A percentile compares a stretch with the other conserved stretches of the same genome.
Conservation (phyloP, 495 filamentous ascomycete genomes). For the Aspergillus cristatus region DNA sequence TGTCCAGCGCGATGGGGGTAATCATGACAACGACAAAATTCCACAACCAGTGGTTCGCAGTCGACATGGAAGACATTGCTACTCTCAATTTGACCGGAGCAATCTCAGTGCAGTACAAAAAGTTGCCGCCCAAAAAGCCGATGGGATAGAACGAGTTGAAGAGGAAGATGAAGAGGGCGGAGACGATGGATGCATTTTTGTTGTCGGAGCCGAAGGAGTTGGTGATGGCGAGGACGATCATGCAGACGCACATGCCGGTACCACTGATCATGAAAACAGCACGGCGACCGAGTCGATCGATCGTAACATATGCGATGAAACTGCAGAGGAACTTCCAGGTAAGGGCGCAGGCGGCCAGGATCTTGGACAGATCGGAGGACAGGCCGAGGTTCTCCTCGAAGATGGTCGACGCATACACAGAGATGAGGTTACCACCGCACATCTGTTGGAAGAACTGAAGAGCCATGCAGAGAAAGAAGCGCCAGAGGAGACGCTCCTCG, state of each 20-base stretch:
- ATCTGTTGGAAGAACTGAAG: conserved; percentile 38
- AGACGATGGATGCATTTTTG: conserved; percentile 25
- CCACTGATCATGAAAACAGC: conserved; percentile 44
- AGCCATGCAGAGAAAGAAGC: conserved; percentile 24
- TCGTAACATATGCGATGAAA: conserved; percentile 42
- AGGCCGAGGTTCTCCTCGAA: conserved; percentile 26
- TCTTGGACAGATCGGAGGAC: conserved; percentile 14
- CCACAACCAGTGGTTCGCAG: conserved; percentile 37
- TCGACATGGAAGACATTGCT: conserved; percentile 37
- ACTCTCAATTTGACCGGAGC: conserved; percentile 44
- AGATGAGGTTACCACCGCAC: conserved; percentile 30
- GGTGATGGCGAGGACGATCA: conserved; percentile 38
- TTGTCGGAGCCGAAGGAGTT: conserved; percentile 25
- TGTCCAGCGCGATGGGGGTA: conserved; percentile 37
- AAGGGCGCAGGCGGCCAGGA: conserved; percentile 27
- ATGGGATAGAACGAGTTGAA: conserved; percentile 53
- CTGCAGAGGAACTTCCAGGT: conserved; percentile 44
- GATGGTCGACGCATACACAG: conserved; percentile 24
- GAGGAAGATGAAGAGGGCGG: conserved; percentile 48
- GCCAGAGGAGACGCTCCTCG: conserved; percentile 23
- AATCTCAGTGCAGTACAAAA: conserved; percentile 50
- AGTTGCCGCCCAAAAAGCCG: conserved; percentile 50
- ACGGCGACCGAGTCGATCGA: conserved; percentile 46
- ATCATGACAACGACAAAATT: conserved; percentile 55
- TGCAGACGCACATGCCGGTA: conserved; percentile 39